Percentiles rank a stretch among this genome's conserved stretches.
Evolutionary conservation across 2,329 filamentous ascomycete genomes (phyloP).

Genomic region (Boeremia lycopersici): DNA sequence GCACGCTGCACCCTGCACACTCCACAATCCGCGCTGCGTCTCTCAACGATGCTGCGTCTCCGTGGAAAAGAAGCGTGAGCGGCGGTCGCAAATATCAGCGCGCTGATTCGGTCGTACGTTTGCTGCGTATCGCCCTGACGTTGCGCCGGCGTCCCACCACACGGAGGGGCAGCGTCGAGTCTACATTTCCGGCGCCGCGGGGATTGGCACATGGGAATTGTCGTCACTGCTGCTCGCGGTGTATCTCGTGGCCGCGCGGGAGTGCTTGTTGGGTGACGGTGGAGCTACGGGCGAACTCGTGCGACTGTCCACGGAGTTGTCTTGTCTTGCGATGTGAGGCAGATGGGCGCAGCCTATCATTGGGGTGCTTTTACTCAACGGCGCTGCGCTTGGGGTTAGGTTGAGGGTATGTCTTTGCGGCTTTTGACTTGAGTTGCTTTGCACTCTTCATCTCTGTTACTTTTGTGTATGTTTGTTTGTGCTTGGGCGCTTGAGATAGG

Average conservation of each 20-base stretch:
- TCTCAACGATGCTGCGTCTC: background rate
- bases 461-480: background rate
- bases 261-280: no score
- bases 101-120: no score
- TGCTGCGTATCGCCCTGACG: background rate
- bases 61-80: constrained; percentile 12
- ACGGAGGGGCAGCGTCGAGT: background rate
- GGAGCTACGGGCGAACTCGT: constrained; percentile 12
- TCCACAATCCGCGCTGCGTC: background rate
- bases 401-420: background rate
- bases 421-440: background rate
- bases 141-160: constrained; percentile 17
- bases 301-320: constrained; percentile 21
- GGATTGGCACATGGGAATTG: constrained; percentile 14
- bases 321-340: background rate
- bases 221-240: background rate
- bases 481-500: background rate
- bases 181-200: constrained; percentile 32
- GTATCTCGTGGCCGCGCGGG: background rate
- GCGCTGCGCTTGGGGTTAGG: background rate
- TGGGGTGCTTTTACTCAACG: constrained; percentile 5
- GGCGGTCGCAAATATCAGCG: background rate
- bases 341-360: constrained; percentile 11
- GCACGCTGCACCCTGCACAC: constrained; percentile 6
- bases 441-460: background rate